These are phyloP conservation scores for Primulina eburnea DNA, from an alignment of 257 asterid genomes.

Conservation along the genomic window DNA sequence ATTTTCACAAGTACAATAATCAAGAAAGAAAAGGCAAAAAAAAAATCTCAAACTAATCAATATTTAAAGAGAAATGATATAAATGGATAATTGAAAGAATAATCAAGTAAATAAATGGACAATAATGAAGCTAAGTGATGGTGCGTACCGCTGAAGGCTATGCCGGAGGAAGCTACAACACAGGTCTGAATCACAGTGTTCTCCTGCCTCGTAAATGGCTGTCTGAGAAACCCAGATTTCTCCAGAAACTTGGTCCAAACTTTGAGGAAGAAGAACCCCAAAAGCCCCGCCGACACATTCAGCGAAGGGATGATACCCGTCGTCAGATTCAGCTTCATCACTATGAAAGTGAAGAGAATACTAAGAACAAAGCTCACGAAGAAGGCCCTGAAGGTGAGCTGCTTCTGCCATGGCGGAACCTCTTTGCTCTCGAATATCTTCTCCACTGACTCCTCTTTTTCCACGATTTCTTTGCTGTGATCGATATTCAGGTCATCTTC, in stretches of 20 bases:
- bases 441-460: slow-evolving; percentile 45
- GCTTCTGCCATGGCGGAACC: slow-evolving; percentile 85
- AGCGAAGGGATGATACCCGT: slow-evolving; percentile 93
- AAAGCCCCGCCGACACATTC: slow-evolving; percentile 84
- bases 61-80: no score
- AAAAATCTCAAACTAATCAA: no score
- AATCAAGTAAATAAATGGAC: no score
- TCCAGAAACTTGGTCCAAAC: slow-evolving; percentile 72
- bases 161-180: slow-evolving; percentile 94
- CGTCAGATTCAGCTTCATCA: slow-evolving; percentile 85
- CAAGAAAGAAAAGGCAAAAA: no score
- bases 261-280: slow-evolving; percentile 91
- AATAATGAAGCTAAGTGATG: no score
- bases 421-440: slow-evolving; percentile 62
- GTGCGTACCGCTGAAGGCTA: slow-evolving; percentile 81
- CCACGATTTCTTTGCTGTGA: background rate
- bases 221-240: slow-evolving; percentile 62
- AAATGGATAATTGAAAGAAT: no score
- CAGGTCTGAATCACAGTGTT: slow-evolving; percentile 93
- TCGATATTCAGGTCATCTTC: background rate
- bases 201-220: slow-evolving; percentile 89
- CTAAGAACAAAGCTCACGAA: slow-evolving; percentile 60
- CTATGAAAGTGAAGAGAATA: slow-evolving; percentile 78
- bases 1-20: no score
- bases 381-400: slow-evolving; percentile 76